Evolutionary conservation across 2,329 filamentous ascomycete species (phyloP).

Genomic region (Penicillium sclerotigenum): DNA sequence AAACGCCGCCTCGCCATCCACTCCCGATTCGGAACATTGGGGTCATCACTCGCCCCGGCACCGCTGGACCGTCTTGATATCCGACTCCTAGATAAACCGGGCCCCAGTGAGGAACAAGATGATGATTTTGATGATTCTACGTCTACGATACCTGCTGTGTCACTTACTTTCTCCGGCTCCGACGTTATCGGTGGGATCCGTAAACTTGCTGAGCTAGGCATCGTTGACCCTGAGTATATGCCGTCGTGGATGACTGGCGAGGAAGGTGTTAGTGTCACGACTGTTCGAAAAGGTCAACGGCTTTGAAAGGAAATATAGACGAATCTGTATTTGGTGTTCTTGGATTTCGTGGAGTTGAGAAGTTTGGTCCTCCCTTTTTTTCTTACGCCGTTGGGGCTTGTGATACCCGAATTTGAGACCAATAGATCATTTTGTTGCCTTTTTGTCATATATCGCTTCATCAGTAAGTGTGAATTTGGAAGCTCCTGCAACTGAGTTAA

Average conservation of each 20-base stretch:
- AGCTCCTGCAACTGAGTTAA: background rate
- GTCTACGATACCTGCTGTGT: conserved; percentile 26
- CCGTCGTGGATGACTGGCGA: conserved; percentile 91
- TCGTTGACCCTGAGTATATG: conserved; percentile 71
- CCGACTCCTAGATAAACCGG: conserved; percentile 47
- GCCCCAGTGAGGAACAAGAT: conserved; percentile 9
- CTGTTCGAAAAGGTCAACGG: conserved; percentile 59
- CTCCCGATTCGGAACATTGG: conserved; percentile 67
- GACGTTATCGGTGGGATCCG: conserved; percentile 81
- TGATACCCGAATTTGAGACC: conserved; percentile 16
- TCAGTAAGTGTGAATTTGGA: background rate
- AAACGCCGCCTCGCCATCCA: conserved; percentile 60
- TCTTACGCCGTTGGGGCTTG: background rate
- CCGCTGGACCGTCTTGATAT: conserved; percentile 50
- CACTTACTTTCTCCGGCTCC: conserved; percentile 66
- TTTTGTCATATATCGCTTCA: conserved; percentile 1
- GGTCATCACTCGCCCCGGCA: conserved; percentile 30
- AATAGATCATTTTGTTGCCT: conserved; percentile 3
- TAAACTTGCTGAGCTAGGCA: conserved; percentile 70
- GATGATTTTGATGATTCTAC: conserved; percentile 5
- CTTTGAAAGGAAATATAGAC: conserved; percentile 16
- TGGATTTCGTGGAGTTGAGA: conserved; percentile 4
- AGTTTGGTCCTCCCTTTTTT: conserved; percentile 1
- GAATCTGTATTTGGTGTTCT: background rate
- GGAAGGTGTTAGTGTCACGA: conserved; percentile 71